Evolutionary conservation across 441 rosid genomes (phyloP).

Genomic region (Corymbia citriodora): DNA sequence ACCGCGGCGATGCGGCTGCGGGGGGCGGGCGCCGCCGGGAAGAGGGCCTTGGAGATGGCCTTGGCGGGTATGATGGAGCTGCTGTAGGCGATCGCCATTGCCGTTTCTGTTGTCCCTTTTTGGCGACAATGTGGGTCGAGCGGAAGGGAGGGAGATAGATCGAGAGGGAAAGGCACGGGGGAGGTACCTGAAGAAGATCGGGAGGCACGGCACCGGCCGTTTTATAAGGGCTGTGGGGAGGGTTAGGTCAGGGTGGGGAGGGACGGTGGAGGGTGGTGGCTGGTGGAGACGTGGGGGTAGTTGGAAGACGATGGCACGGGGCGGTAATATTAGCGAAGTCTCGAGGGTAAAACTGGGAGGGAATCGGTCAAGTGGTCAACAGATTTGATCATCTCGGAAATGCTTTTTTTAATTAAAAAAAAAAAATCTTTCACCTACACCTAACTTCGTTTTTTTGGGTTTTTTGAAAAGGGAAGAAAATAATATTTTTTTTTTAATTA

Average conservation of each 20-base stretch:
- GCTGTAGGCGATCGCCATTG: background rate
- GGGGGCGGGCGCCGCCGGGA: background rate
- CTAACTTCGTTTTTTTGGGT: background rate
- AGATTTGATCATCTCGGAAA: background rate
- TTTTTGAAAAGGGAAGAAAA: background rate
- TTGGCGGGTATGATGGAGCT: background rate
- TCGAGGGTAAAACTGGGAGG: background rate
- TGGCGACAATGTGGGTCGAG: background rate
- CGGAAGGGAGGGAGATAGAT: background rate
- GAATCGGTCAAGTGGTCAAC: background rate
- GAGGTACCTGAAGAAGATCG: background rate
- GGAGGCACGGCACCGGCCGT: background rate
- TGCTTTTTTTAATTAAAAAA: rapidly evolving
- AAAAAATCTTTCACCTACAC: background rate
- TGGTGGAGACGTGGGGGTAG: background rate
- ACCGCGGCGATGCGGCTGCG: constrained; percentile 52
- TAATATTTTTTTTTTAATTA: background rate
- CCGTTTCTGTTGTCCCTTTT: background rate
- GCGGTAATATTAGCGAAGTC: background rate
- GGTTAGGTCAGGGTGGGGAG: background rate
- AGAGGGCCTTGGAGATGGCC: background rate
- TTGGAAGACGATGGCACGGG: background rate
- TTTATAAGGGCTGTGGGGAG: background rate
- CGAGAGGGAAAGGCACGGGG: background rate
- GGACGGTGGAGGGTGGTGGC: background rate